These are phyloP conservation scores for Aspergillus diversus DNA, from an alignment of 495 filamentous ascomycete species.

Conservation along the genomic window DNA sequence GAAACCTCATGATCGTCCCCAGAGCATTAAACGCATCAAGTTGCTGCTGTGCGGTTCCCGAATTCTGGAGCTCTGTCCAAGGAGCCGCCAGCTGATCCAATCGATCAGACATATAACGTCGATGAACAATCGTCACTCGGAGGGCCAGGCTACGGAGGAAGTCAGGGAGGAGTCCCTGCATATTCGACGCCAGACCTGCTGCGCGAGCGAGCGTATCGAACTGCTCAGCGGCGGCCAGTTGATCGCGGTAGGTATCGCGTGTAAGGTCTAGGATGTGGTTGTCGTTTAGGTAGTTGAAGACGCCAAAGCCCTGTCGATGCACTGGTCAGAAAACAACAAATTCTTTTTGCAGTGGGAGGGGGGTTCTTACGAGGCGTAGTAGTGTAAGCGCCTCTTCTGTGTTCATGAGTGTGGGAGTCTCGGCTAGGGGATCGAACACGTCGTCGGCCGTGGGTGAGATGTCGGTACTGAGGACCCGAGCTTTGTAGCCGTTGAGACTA, in stretches of 20 bases:
- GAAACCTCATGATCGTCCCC: no score
- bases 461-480: neutral
- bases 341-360: no score
- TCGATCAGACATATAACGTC: no score
- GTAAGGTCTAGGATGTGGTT: neutral
- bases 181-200: neutral
- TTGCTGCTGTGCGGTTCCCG: no score
- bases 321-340: no score
- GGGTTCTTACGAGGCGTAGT: no score
- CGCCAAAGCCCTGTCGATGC: neutral
- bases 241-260: neutral
- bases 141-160: no score
- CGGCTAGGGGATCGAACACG: neutral
- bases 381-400: neutral
- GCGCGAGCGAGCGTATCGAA: neutral
- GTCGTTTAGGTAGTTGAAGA: neutral
- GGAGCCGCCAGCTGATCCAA: no score
- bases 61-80: no score
- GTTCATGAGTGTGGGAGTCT: neutral
- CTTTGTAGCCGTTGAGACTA: neutral
- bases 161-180: no score
- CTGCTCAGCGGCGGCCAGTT: neutral
- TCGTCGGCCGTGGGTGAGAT: neutral
- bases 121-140: no score
- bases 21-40: no score